A percentile compares a stretch with the other conserved stretches of the same genome.
phyloP scores from a whole-genome alignment of 177 flowering plant genomes.

The Vitis hybrid region DNA sequence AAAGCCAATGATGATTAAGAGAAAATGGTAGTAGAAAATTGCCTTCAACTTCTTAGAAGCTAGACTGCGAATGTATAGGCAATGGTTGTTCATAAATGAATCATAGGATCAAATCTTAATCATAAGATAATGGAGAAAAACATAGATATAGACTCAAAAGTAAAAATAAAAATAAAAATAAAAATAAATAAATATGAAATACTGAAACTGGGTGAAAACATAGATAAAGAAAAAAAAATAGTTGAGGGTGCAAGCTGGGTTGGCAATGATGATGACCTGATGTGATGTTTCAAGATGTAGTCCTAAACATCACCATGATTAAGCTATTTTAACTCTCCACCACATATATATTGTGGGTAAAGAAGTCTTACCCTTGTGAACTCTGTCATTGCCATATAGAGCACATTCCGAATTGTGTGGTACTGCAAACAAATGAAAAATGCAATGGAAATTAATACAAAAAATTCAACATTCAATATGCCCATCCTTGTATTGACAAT shows the following conservation, averaged over 20 bases:
- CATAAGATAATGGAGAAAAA: too few species aligned
- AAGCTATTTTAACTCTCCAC: neutral
- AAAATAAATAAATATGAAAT: too few species aligned
- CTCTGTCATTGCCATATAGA: constrained; percentile 85
- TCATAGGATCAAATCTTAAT: too few species aligned
- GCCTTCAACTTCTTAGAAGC: too few species aligned
- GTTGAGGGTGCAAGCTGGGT: neutral
- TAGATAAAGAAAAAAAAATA: too few species aligned
- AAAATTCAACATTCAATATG: neutral
- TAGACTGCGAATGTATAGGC: too few species aligned
- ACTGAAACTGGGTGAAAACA: too few species aligned
- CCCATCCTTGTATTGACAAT: neutral
- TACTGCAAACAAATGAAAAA: constrained; percentile 54
- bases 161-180: too few species aligned
- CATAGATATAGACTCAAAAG: too few species aligned
- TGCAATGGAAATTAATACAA: neutral
- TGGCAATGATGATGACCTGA: neutral
- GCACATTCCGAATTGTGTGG: constrained; percentile 67
- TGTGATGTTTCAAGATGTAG: neutral
- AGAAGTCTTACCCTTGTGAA: constrained; percentile 53
- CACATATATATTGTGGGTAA: neutral
- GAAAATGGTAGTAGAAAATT: too few species aligned
- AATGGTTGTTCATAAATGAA: too few species aligned
- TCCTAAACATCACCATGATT: neutral
- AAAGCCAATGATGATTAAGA: too few species aligned